A percentile compares a stretch with the other conserved stretches of the same genome.
Conservation (phyloP, 2,329 filamentous ascomycete species). For the Ploettnerulaceae sp. region DNA sequence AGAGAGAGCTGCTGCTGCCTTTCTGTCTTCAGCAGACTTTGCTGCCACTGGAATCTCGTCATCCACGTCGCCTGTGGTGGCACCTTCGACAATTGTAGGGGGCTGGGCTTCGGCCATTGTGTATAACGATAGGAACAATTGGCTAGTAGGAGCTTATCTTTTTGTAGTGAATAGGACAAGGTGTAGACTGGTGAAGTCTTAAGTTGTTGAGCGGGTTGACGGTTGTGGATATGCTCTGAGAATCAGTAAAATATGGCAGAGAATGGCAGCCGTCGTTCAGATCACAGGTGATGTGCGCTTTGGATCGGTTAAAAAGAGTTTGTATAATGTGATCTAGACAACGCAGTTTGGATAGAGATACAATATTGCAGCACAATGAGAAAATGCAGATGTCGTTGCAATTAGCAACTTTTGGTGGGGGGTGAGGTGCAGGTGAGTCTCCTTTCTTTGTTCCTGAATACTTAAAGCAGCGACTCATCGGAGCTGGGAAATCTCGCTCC, state of each 20-base stretch:
- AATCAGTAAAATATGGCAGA: not conserved
- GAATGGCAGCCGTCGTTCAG: too few species aligned
- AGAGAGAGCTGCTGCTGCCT: slow-evolving; percentile 68
- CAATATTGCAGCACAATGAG: not conserved
- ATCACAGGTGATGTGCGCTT: too few species aligned
- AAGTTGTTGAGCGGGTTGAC: not conserved
- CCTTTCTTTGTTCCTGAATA: not conserved
- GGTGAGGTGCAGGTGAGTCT: not conserved
- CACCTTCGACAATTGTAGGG: slow-evolving; percentile 52
- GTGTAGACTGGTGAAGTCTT: not conserved
- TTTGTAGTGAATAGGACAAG: not conserved
- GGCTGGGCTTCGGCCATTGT: slow-evolving; percentile 62
- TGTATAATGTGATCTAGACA: too few species aligned
- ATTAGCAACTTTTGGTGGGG: slow-evolving; percentile 1
- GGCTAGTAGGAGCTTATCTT: too few species aligned
- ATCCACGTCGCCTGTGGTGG: slow-evolving; percentile 53
- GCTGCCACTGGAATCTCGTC: slow-evolving; percentile 47
- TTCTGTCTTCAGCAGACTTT: slow-evolving; percentile 71
- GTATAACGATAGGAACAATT: not conserved
- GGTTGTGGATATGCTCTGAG: too few species aligned
- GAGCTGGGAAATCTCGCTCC: too few species aligned
- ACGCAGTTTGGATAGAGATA: too few species aligned
- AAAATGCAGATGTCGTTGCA: slow-evolving; percentile 3
- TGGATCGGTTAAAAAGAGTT: too few species aligned
- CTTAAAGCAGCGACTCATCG: not conserved